Evolutionary conservation across 345 rosid genomes (phyloP).

Genomic region (Mallotus nudiflorus): DNA sequence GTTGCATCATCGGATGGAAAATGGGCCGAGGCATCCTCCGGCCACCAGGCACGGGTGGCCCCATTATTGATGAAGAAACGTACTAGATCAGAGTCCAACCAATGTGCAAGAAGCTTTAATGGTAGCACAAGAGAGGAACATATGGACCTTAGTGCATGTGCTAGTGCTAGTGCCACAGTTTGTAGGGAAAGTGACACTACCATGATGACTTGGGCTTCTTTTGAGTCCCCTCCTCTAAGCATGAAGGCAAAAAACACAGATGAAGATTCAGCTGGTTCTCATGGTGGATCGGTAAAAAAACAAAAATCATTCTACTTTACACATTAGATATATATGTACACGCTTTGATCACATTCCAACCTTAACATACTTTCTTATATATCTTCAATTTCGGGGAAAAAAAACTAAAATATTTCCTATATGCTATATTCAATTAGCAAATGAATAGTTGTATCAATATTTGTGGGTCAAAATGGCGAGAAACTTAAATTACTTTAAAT

Average conservation of each 20-base stretch:
- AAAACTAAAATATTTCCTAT: too few species aligned
- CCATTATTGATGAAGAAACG: constrained; percentile 29
- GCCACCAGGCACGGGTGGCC: neutral
- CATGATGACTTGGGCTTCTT: constrained; percentile 44
- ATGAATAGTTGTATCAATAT: too few species aligned
- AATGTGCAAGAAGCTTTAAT: neutral
- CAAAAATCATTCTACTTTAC: neutral
- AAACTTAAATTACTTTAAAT: too few species aligned
- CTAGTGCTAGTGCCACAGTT: constrained; percentile 32
- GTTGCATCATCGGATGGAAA: constrained; percentile 15
- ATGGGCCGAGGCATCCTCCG: constrained; percentile 4
- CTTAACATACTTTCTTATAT: too few species aligned
- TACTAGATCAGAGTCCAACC: constrained; percentile 21
- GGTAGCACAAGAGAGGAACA: constrained; percentile 12
- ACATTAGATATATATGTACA: too few species aligned
- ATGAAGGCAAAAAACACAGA: constrained; percentile 47
- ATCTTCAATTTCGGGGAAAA: too few species aligned
- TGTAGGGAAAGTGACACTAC: constrained; percentile 34
- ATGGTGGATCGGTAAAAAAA: constrained; percentile 46
- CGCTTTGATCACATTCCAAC: too few species aligned
- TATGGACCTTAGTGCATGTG: constrained; percentile 29
- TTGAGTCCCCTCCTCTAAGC: constrained; percentile 45
- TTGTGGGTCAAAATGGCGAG: too few species aligned
- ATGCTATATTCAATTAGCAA: too few species aligned
- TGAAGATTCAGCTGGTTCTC: constrained; percentile 46